These are phyloP conservation scores for Narthecium ossifragum DNA, from an alignment of 106 monocot genomes.

Conservation along the genomic window DNA sequence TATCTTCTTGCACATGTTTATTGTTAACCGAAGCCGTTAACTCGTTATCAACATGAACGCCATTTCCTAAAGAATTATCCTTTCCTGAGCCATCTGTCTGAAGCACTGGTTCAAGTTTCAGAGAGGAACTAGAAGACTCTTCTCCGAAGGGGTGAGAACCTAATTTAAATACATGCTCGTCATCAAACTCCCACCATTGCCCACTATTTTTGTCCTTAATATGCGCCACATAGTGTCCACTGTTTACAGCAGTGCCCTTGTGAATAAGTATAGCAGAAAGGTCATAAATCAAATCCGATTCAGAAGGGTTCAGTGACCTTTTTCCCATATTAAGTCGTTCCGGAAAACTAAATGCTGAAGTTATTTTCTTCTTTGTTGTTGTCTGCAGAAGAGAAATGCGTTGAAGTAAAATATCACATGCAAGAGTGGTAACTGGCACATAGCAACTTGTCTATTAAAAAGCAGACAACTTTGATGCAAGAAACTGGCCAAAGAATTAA, in stretches of 20 bases:
- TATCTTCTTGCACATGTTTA: constrained; percentile 24
- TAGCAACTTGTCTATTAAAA: not conserved
- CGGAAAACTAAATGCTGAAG: constrained; percentile 85
- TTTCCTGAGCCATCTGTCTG: constrained; percentile 8
- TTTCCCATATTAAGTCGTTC: constrained; percentile 56
- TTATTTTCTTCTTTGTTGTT: constrained; percentile 94
- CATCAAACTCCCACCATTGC: constrained; percentile 99
- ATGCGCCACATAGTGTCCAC: constrained; percentile 97
- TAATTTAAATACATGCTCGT: constrained; percentile 81
- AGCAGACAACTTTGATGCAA: not conserved
- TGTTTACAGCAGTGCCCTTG: constrained; percentile 84
- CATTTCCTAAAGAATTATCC: constrained; percentile 29
- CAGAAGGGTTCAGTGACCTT: constrained; percentile 26
- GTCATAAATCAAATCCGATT: constrained; percentile 52
- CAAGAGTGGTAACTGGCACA: constrained; percentile 1
- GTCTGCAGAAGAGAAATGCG: constrained; percentile 47
- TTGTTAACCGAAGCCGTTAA: not conserved
- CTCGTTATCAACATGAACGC: constrained; percentile 11
- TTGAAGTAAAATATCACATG: constrained; percentile 5
- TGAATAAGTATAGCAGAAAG: constrained; percentile 94
- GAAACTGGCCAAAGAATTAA: not conserved
- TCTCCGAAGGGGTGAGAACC: constrained; percentile 82
- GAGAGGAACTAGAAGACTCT: constrained; percentile 23
- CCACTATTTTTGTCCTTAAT: constrained; percentile 83
- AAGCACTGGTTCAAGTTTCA: constrained; percentile 20